phyloP scores from a whole-genome alignment of 1,284 basidiomycete genomes.

The Trichosporon asahii region DNA sequence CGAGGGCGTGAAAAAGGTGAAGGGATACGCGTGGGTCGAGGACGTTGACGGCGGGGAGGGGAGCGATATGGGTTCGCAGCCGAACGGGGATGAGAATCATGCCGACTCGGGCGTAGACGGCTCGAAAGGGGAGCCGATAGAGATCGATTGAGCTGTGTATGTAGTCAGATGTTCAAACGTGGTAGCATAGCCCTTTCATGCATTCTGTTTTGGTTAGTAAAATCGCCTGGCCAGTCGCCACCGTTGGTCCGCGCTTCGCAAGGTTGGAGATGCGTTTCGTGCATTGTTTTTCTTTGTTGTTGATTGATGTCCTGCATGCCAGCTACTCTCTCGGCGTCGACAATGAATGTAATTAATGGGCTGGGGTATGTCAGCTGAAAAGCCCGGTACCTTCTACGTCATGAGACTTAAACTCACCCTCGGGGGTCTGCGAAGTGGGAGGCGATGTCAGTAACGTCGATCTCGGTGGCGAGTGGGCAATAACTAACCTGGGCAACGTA shows the following conservation, averaged over 20 bases:
- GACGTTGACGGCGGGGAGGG: slow-evolving; percentile 5
- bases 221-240: background rate
- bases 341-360: slow-evolving; percentile 29
- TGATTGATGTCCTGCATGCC: slow-evolving; percentile 27
- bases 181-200: slow-evolving; percentile 13
- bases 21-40: slow-evolving; percentile 28
- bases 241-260: background rate
- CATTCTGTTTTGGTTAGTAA: background rate
- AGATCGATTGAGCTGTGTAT: slow-evolving; percentile 13
- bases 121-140: slow-evolving; percentile 11
- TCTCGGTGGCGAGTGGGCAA: background rate
- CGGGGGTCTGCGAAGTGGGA: slow-evolving; percentile 41
- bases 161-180: slow-evolving; percentile 7
- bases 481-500: slow-evolving; percentile 74
- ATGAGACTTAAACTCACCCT: slow-evolving; percentile 39
- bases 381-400: slow-evolving; percentile 6
- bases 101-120: slow-evolving; percentile 10
- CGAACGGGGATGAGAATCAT: background rate
- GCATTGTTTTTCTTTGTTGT: background rate
- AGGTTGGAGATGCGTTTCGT: background rate
- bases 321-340: slow-evolving; percentile 24
- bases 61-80: background rate
- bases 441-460: slow-evolving; percentile 19
- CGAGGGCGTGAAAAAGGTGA: slow-evolving; percentile 18
- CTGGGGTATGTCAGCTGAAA: slow-evolving; percentile 23